Evolutionary conservation across 495 filamentous ascomycete species (phyloP).

Genomic region (Penicillium ucsense): DNA sequence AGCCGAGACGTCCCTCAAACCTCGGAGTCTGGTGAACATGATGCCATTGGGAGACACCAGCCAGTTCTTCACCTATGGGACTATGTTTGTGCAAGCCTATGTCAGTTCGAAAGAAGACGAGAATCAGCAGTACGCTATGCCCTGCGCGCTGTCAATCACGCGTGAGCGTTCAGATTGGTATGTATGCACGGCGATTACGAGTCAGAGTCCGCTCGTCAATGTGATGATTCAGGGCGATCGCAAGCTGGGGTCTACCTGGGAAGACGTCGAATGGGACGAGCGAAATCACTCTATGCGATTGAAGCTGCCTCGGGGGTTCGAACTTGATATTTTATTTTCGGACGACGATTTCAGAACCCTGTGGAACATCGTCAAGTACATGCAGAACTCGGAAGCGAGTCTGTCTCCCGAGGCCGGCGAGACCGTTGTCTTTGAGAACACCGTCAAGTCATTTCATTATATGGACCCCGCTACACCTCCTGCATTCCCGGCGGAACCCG

Average conservation of each 20-base stretch:
- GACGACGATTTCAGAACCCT: constrained; percentile 66
- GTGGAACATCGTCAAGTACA: constrained; percentile 75
- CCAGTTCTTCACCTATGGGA: constrained; percentile 61
- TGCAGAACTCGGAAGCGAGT: constrained; percentile 57
- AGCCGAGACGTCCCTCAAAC: constrained; percentile 24
- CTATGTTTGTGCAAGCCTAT: constrained; percentile 58
- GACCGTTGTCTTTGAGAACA: constrained; percentile 50
- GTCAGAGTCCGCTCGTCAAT: constrained; percentile 66
- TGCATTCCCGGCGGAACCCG: constrained; percentile 63
- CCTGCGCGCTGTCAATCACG: constrained; percentile 62
- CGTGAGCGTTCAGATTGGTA: constrained; percentile 58
- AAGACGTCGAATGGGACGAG: constrained; percentile 66
- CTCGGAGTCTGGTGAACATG: constrained; percentile 46
- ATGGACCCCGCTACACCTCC: constrained; percentile 57
- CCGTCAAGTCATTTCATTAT: constrained; percentile 61
- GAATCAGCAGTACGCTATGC: constrained; percentile 52
- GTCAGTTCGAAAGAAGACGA: constrained; percentile 58
- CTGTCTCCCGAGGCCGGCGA: constrained; percentile 59
- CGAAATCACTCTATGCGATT: constrained; percentile 51
- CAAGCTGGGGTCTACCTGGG: constrained; percentile 62
- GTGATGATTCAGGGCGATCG: constrained; percentile 61
- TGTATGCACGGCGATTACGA: constrained; percentile 59
- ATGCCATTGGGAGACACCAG: constrained; percentile 66
- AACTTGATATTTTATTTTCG: constrained; percentile 55
- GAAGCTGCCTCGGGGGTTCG: constrained; percentile 57